A percentile compares a stretch with the other conserved stretches of the same genome.
Conservation (phyloP, 176 grass and related monocot genomes). For the Luzula sylvatica region DNA sequence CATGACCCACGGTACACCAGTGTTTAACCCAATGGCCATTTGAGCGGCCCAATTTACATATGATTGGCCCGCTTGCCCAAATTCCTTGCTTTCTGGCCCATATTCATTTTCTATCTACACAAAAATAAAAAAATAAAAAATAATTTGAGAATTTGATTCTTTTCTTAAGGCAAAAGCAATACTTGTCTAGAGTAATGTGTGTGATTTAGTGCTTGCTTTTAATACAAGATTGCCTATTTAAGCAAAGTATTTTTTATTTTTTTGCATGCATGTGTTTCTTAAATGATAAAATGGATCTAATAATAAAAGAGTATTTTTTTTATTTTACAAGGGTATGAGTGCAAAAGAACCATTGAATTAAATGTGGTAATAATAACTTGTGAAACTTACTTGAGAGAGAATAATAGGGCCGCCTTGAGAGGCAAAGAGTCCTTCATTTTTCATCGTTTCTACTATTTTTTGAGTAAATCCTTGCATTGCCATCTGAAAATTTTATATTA, state of each 20-base stretch:
- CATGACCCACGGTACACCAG: slow-evolving; percentile 98
- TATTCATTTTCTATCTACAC: slow-evolving; percentile 98
- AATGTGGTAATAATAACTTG: slow-evolving; percentile 2
- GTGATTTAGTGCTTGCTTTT: slow-evolving; percentile 6
- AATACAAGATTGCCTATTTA: slow-evolving; percentile 10
- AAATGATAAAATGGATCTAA: too few species aligned
- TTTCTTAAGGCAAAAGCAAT: slow-evolving; percentile 18
- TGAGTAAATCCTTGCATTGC: slow-evolving; percentile 95
- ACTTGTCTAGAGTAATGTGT: slow-evolving; percentile 18
- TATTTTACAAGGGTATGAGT: too few species aligned
- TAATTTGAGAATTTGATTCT: slow-evolving; percentile 1
- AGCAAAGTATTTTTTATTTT: background rate
- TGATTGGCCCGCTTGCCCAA: slow-evolving; percentile 65
- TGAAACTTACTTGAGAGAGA: slow-evolving; percentile 74
- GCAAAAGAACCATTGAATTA: background rate
- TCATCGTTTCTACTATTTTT: slow-evolving; percentile 93
- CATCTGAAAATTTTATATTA: slow-evolving; percentile 37
- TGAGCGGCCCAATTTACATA: slow-evolving; percentile 92
- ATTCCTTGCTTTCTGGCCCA: slow-evolving; percentile 74
- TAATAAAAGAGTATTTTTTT: too few species aligned
- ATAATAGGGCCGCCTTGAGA: slow-evolving; percentile 98
- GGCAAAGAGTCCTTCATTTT: slow-evolving; percentile 80
- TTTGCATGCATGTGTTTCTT: too few species aligned
- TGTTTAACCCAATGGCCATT: slow-evolving; percentile 72
- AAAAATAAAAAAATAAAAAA: background rate